Evolutionary conservation across 305 asterid species (phyloP).

Genomic region (Plantago lanceolata): DNA sequence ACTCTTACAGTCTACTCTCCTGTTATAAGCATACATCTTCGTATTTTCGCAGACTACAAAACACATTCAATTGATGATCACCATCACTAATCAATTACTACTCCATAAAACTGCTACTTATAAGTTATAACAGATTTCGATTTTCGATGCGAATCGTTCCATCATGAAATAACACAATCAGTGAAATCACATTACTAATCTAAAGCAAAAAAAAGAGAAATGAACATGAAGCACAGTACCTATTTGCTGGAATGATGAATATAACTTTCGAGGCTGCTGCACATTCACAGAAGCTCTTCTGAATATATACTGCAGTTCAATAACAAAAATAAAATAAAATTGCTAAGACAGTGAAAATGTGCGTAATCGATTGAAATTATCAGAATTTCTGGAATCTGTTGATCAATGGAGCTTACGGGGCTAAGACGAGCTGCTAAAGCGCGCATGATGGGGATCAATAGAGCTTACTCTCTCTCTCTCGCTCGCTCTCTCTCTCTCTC

Average conservation of each 20-base stretch:
- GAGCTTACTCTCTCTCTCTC: neutral
- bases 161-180: too few species aligned
- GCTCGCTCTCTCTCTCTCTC: too few species aligned
- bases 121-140: too few species aligned
- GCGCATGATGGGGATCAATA: too few species aligned
- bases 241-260: constrained; percentile 33
- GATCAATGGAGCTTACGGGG: constrained; percentile 29
- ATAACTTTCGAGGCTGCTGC: constrained; percentile 37
- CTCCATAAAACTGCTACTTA: too few species aligned
- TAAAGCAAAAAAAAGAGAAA: neutral
- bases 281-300: constrained; percentile 33
- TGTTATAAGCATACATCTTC: too few species aligned
- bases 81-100: too few species aligned
- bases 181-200: neutral
- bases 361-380: neutral
- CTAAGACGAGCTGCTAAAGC: constrained; percentile 32
- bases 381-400: neutral
- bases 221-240: constrained; percentile 24
- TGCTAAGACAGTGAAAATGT: neutral
- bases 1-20: too few species aligned
- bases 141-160: too few species aligned
- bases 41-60: too few species aligned
- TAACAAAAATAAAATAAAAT: too few species aligned
- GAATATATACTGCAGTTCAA: constrained; percentile 37
- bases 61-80: too few species aligned